A percentile compares a stretch with the other conserved stretches of the same genome.
These are phyloP conservation scores for Trichosporon sp. DNA, from an alignment of 1,284 basidiomycete genomes.

Conservation along the genomic window DNA sequence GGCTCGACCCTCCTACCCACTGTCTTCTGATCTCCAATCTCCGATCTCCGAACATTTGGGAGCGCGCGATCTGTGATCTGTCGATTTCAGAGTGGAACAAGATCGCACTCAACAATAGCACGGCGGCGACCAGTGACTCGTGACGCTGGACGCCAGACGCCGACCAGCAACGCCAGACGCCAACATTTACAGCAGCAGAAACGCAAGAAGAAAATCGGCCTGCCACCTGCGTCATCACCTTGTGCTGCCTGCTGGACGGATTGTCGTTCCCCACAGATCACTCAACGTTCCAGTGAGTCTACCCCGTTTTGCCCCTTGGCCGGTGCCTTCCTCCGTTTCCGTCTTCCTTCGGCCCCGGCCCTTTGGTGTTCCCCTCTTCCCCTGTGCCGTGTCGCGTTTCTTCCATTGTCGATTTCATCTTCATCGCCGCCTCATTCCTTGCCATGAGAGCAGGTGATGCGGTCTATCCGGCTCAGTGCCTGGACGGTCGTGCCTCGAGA, in stretches of 20 bases:
- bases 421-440: background rate
- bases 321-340: background rate
- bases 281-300: background rate
- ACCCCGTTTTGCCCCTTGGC: background rate
- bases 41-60: background rate
- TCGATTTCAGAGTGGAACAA: conserved; percentile 16
- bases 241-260: background rate
- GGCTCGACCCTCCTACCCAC: background rate
- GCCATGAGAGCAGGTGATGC: background rate
- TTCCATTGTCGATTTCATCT: background rate
- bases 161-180: background rate
- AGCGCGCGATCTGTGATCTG: background rate
- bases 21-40: background rate
- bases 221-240: background rate
- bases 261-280: background rate
- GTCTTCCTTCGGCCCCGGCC: background rate
- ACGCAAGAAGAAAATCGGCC: background rate
- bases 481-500: conserved; percentile 5
- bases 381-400: background rate
- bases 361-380: background rate
- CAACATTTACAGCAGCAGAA: background rate
- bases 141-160: background rate
- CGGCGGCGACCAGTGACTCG: background rate
- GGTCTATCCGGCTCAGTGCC: background rate
- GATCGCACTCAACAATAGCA: background rate